Evolutionary conservation across 2,329 filamentous ascomycete species (phyloP).

Genomic region (Fusarium bulbicola): DNA sequence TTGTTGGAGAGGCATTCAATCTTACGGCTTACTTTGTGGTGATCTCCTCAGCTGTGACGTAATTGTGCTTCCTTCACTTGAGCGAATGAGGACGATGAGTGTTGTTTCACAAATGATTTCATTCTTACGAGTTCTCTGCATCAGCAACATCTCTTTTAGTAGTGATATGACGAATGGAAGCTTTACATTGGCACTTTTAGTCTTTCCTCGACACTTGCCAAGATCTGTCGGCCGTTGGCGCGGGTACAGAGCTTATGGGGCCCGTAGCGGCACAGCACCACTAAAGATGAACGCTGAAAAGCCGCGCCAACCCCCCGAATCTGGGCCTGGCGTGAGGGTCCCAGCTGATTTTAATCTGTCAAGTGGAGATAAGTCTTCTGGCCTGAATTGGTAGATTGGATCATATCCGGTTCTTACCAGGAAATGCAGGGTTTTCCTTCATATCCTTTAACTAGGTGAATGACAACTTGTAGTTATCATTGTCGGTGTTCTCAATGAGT

Average conservation of each 20-base stretch:
- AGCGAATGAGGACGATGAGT: background rate
- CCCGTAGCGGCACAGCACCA: background rate
- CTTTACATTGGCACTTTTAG: too few species aligned
- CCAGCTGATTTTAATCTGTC: background rate
- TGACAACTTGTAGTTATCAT: background rate
- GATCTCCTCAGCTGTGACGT: background rate
- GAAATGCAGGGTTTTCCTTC: too few species aligned
- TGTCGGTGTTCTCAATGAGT: background rate
- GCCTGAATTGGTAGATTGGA: background rate
- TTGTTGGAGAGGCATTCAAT: background rate
- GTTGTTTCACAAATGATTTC: background rate
- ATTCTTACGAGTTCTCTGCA: accelerated
- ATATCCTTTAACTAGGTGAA: background rate
- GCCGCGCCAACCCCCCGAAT: background rate
- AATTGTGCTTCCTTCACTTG: background rate
- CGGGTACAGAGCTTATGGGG: background rate
- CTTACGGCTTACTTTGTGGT: background rate
- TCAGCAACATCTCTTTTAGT: accelerated
- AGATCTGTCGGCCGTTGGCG: background rate
- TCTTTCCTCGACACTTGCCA: background rate
- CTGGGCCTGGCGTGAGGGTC: background rate
- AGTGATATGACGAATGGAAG: background rate
- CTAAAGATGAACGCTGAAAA: background rate
- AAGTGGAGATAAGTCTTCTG: too few species aligned
- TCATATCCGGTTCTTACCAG: too few species aligned